These are phyloP conservation scores for Rhododendron mucronatum DNA, from an alignment of 148 eudicot genomes.

Conservation along the genomic window DNA sequence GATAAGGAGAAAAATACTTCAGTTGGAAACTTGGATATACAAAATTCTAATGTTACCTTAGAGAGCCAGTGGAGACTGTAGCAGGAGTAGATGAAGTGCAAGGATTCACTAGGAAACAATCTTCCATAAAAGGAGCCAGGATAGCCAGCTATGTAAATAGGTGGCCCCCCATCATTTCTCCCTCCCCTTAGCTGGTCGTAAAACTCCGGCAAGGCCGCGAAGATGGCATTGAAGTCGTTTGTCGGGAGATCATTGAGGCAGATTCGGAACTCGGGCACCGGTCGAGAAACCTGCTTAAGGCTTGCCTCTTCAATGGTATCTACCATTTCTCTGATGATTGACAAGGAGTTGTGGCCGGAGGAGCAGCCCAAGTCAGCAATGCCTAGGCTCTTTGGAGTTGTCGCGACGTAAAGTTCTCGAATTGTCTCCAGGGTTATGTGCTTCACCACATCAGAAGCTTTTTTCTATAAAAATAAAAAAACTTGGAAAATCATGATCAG, in stretches of 20 bases:
- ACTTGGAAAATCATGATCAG: not conserved
- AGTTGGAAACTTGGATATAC: too few species aligned
- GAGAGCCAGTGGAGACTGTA: conserved; percentile 87
- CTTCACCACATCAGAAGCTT: conserved; percentile 57
- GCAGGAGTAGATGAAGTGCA: conserved; percentile 74
- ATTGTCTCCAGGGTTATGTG: conserved; percentile 51
- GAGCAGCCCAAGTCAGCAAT: conserved; percentile 85
- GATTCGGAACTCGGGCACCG: conserved; percentile 44
- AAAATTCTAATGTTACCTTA: conserved; percentile 33
- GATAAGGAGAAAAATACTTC: too few species aligned
- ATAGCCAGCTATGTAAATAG: conserved; percentile 55
- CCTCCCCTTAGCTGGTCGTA: conserved; percentile 22
- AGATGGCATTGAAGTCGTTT: conserved; percentile 50
- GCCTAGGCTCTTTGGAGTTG: conserved; percentile 42
- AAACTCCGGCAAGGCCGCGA: conserved; percentile 40
- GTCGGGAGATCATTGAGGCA: conserved; percentile 63
- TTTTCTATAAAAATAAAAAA: conserved; percentile 30
- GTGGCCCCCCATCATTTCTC: conserved; percentile 15
- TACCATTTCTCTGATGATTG: conserved; percentile 43
- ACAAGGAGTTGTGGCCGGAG: conserved; percentile 60
- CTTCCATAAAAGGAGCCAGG: conserved; percentile 75
- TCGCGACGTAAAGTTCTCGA: conserved; percentile 30
- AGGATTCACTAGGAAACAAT: conserved; percentile 54
- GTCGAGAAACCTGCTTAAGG: not conserved
- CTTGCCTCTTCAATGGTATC: conserved; percentile 30